phyloP scores from a whole-genome alignment of 2,329 filamentous ascomycete species.

The Oidium heveae region DNA sequence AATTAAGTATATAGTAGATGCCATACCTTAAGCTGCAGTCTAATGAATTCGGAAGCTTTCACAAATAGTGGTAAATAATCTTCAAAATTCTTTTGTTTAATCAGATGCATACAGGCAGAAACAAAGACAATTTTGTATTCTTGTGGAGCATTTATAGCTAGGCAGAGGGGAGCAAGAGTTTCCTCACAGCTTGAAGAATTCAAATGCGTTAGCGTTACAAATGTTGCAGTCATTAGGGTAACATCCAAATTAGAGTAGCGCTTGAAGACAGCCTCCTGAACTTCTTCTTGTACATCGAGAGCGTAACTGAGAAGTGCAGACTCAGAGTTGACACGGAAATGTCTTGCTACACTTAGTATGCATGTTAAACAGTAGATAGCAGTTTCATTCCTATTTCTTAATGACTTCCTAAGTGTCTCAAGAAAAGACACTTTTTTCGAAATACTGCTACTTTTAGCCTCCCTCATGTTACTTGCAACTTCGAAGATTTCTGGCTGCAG shows the following conservation, averaged over 20 bases:
- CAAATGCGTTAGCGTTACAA: slow-evolving; percentile 37
- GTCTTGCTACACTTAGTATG: slow-evolving; percentile 34
- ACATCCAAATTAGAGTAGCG: slow-evolving; percentile 30
- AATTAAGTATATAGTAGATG: slow-evolving; percentile 3
- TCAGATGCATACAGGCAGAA: slow-evolving; percentile 37
- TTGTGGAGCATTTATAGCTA: slow-evolving; percentile 28
- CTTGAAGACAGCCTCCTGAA: slow-evolving; percentile 38
- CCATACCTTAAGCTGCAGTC: slow-evolving; percentile 27
- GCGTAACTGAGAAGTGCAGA: slow-evolving; percentile 33
- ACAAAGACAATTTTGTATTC: slow-evolving; percentile 37
- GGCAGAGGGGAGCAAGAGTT: slow-evolving; percentile 28
- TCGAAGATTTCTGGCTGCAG: slow-evolving; percentile 44
- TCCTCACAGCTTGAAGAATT: slow-evolving; percentile 33
- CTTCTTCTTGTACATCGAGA: slow-evolving; percentile 43
- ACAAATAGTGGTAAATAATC: slow-evolving; percentile 29
- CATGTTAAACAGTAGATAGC: slow-evolving; percentile 40
- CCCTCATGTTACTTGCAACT: slow-evolving; percentile 40
- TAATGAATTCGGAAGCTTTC: slow-evolving; percentile 29
- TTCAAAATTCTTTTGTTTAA: slow-evolving; percentile 22
- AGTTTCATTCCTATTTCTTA: slow-evolving; percentile 38
- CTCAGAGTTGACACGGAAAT: slow-evolving; percentile 38
- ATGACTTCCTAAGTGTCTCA: slow-evolving; percentile 33
- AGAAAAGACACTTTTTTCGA: slow-evolving; percentile 41
- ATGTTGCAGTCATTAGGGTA: slow-evolving; percentile 38
- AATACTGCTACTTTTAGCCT: slow-evolving; percentile 34